Evolutionary conservation across 352 stramenopile genomes (phyloP), one percentile per base, ranked within the genome.

Genomic region (Phytophthora boehmeriae): DNA sequence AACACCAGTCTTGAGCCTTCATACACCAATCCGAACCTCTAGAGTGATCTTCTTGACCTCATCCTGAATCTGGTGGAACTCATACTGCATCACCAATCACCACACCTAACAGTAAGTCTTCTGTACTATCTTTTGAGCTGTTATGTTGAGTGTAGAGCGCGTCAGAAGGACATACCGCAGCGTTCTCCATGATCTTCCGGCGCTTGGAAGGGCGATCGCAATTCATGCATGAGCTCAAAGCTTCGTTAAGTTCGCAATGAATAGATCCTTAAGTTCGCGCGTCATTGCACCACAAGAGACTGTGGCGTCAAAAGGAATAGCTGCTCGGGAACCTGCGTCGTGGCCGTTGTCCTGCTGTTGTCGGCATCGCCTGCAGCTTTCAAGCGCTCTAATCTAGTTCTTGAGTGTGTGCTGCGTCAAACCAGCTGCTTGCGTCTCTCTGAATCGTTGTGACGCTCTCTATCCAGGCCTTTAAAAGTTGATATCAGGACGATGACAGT

Each of bases 31-130:
- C 44, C 65, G 17, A 41, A 94, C 88, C 69, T 95, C 81, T 32
- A 90, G 76, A 2, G 78, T 80, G 51, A 94, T 87, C 61, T 90
- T 89, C 75, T 96, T 95, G 60, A 93, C 88, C 60, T 96, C 88
- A 46, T 83, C 78, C 65, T 96, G 86, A 58, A 96, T 94, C 56
- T 78, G 73, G 52, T 80, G 76, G 68, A 96, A 96, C 56, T 84
- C 74, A 59, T 96, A 96, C 83, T 93, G 43, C 38, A 38, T 23
- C 46, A 67, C 5, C 23, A 8, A 59, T 5, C 17, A 20, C 3
- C 36, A 23, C 32, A 55, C 9, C 22, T 17, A 39, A 20, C 2
- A 44, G 34, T 41, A n/a, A 69, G 22, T 4, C 35, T 27, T 35
- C 16, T 22, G 44, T 6, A 1, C 39, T 48, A 22, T 16, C 9